Percentiles rank a stretch among this genome's conserved stretches.
These are phyloP conservation scores for Lyophyllum shimeji DNA, from an alignment of 768 basidiomycete species.

Conservation along the genomic window DNA sequence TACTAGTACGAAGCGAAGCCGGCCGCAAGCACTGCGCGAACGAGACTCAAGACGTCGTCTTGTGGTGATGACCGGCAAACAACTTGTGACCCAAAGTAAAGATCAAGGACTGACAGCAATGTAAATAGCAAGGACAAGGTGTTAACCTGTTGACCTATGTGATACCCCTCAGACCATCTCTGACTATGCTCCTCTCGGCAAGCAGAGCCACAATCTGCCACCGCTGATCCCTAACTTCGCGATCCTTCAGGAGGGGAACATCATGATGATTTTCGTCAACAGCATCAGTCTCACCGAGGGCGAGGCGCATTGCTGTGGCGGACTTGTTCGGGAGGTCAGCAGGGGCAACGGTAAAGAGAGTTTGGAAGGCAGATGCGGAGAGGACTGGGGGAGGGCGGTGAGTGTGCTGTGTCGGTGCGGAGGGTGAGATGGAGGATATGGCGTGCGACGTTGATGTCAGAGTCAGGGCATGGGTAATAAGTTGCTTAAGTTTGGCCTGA, in stretches of 20 bases:
- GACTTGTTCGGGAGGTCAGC: slow-evolving; percentile 77
- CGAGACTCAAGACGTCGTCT: not conserved
- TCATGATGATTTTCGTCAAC: slow-evolving; percentile 55
- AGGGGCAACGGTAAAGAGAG: slow-evolving; percentile 75
- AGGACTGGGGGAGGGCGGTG: slow-evolving; percentile 48
- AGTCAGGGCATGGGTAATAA: slow-evolving; percentile 78
- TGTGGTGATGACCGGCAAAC: not conserved
- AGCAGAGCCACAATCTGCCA: slow-evolving; percentile 81
- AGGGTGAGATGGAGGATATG: slow-evolving; percentile 72
- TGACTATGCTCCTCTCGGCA: slow-evolving; percentile 70
- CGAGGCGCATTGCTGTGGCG: slow-evolving; percentile 73
- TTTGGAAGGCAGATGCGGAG: slow-evolving; percentile 70
- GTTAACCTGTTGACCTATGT: slow-evolving; percentile 6
- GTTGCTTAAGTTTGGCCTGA: slow-evolving; percentile 80
- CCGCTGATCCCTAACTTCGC: slow-evolving; percentile 64
- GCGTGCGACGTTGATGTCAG: slow-evolving; percentile 75
- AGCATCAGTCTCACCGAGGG: slow-evolving; percentile 51
- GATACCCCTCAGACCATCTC: slow-evolving; percentile 36
- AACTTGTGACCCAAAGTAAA: not conserved
- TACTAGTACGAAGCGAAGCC: too few relatives aligned
- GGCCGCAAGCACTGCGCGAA: too few relatives aligned
- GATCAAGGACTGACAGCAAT: not conserved
- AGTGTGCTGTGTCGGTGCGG: slow-evolving; percentile 37
- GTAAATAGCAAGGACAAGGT: not conserved
- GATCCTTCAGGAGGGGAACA: slow-evolving; percentile 52